Evolutionary conservation across 495 filamentous ascomycete species (phyloP).

Genomic region (Immersiella caudata): DNA sequence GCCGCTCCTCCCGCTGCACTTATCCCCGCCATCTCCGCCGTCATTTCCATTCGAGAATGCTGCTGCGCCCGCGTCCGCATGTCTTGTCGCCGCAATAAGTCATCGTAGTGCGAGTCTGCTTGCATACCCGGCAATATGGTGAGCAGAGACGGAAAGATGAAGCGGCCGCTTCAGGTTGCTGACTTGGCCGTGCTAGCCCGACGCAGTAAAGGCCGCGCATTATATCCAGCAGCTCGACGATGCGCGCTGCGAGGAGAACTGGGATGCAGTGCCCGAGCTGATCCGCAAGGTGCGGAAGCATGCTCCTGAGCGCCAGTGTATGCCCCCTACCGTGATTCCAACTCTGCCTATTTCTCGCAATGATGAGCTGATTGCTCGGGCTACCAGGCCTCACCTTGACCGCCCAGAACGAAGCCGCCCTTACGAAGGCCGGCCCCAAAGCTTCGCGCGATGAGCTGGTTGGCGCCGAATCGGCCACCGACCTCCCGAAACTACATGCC

Average conservation of each 20-base stretch:
- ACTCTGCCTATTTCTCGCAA: conserved; percentile 11
- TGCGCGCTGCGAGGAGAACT: conserved; percentile 83
- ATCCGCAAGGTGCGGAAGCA: conserved; percentile 92
- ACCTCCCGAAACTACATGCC: conserved; percentile 64
- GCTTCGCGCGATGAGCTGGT: conserved; percentile 40
- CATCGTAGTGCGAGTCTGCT: conserved; percentile 39
- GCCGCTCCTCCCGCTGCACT: not conserved
- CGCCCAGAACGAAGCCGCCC: conserved; percentile 69
- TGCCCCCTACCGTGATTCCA: conserved; percentile 31
- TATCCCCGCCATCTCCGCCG: not conserved
- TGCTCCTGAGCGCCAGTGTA: conserved; percentile 85
- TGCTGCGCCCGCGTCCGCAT: conserved; percentile 28
- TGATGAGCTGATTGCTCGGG: not conserved
- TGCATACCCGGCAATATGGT: conserved; percentile 37
- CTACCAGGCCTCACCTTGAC: conserved; percentile 71
- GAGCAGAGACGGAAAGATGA: not conserved
- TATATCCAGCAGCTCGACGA: conserved; percentile 81
- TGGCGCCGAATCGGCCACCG: conserved; percentile 49
- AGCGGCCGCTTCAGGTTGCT: not conserved
- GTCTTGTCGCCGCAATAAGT: conserved; percentile 33
- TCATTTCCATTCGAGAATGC: conserved; percentile 21
- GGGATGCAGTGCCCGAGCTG: conserved; percentile 88
- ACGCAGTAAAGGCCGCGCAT: conserved; percentile 68
- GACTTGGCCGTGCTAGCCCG: conserved; percentile 40
- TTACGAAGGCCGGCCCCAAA: conserved; percentile 57